Evolutionary conservation across 1,284 basidiomycete species (phyloP).

Genomic region (Paramarasmius palmivorus): DNA sequence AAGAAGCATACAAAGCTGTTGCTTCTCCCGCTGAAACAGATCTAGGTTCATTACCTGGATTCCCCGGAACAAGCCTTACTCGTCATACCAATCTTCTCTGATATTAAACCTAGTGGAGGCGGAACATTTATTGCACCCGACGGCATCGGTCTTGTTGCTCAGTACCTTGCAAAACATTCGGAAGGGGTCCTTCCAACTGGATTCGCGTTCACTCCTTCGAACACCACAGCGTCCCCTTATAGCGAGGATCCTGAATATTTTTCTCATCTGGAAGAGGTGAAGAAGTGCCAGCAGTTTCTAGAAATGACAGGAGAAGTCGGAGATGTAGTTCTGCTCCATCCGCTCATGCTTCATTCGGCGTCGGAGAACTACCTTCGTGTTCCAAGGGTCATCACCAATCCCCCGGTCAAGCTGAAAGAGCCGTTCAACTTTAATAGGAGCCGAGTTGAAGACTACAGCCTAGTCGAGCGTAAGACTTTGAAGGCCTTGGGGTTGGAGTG

Average conservation of each 20-base stretch:
- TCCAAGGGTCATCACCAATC: constrained; percentile 62
- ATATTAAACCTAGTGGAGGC: constrained; percentile 52
- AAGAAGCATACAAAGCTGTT: constrained; percentile 16
- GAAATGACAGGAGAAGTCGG: constrained; percentile 59
- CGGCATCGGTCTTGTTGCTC: constrained; percentile 49
- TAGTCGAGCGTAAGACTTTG: constrained; percentile 54
- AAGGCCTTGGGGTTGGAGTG: constrained; percentile 48
- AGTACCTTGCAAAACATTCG: constrained; percentile 55
- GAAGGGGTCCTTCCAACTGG: constrained; percentile 52
- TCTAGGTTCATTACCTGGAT: constrained; percentile 57
- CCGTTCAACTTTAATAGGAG: constrained; percentile 55
- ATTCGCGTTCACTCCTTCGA: constrained; percentile 47
- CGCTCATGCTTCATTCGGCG: constrained; percentile 65
- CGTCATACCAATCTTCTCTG: constrained; percentile 58
- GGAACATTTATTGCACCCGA: constrained; percentile 59
- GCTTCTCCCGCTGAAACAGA: not conserved
- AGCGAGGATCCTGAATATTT: constrained; percentile 42
- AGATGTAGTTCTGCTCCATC: constrained; percentile 63
- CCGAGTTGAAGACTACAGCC: constrained; percentile 47
- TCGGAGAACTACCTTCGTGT: constrained; percentile 55
- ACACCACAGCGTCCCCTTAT: constrained; percentile 32
- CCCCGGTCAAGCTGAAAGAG: constrained; percentile 51
- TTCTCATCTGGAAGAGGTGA: constrained; percentile 42
- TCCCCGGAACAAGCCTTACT: constrained; percentile 62
- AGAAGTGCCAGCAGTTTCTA: constrained; percentile 47